phyloP scores from a whole-genome alignment of 768 basidiomycete species.

The Russula virescens region DNA sequence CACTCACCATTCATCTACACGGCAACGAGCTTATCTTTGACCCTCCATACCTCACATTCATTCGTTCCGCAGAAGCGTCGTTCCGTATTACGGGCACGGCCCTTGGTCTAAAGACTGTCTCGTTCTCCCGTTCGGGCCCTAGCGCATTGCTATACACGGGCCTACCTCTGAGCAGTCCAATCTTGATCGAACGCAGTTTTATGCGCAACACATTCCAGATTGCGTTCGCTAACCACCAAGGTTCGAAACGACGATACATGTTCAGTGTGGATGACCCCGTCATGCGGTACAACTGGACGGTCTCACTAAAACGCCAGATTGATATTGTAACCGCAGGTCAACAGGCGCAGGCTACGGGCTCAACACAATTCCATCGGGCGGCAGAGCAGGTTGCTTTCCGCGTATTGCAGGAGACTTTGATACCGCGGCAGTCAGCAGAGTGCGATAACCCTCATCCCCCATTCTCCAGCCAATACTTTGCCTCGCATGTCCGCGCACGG shows the following conservation, averaged over 20 bases:
- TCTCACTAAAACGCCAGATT: constrained; percentile 61
- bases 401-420: constrained; percentile 79
- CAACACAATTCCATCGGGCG: constrained; percentile 51
- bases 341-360: constrained; percentile 27
- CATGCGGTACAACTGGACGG: constrained; percentile 68
- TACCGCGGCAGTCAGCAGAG: constrained; percentile 34
- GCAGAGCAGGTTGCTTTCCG: constrained; percentile 73
- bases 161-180: constrained; percentile 68
- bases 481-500: constrained; percentile 21
- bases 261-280: constrained; percentile 85
- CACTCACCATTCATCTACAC: constrained; percentile 73
- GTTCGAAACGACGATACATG: constrained; percentile 81
- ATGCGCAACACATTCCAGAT: constrained; percentile 97
- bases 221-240: constrained; percentile 66
- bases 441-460: constrained; percentile 13
- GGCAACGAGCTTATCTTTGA: constrained; percentile 90
- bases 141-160: constrained; percentile 81
- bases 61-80: constrained; percentile 70
- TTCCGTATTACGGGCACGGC: constrained; percentile 88
- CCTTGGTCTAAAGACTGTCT: constrained; percentile 75
- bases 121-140: constrained; percentile 77
- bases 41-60: constrained; percentile 75
- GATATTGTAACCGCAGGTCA: constrained; percentile 40
- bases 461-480: constrained; percentile 34
- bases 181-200: constrained; percentile 86